These are phyloP conservation scores for Aurinia saxatilis DNA, from an alignment of 345 rosid species.

Conservation along the genomic window DNA sequence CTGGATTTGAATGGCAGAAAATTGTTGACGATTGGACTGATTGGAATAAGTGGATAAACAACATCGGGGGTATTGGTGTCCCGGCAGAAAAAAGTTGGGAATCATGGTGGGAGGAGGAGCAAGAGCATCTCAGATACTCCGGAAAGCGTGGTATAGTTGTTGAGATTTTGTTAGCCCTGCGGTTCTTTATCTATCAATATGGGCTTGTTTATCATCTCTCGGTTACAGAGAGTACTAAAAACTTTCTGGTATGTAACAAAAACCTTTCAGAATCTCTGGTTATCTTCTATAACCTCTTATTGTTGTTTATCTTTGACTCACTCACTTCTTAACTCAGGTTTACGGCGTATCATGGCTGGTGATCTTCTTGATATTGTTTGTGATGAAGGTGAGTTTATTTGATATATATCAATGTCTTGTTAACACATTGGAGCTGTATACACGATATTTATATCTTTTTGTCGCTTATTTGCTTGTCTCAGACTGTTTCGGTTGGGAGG, in stretches of 20 bases:
- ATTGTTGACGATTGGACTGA: conserved; percentile 99
- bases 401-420: neutral
- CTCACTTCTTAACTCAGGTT: conserved; percentile 39
- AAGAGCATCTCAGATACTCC: conserved; percentile 82
- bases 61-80: conserved; percentile 95
- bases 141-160: conserved; percentile 91
- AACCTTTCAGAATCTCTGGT: neutral
- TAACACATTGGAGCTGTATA: neutral
- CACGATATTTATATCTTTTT: neutral
- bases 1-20: conserved; percentile 99
- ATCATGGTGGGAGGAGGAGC: conserved; percentile 99
- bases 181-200: conserved; percentile 91
- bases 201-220: conserved; percentile 91
- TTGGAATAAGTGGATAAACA: conserved; percentile 98
- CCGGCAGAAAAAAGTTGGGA: conserved; percentile 99
- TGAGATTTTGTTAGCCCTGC: conserved; percentile 75
- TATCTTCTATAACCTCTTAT: neutral
- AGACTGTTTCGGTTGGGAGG: conserved; percentile 96
- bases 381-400: conserved; percentile 75
- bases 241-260: conserved; percentile 54
- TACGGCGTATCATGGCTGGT: conserved; percentile 97
- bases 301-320: neutral
- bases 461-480: conserved; percentile 16
- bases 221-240: conserved; percentile 41
- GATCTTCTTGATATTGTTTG: conserved; percentile 75